Evolutionary conservation across 208 protist species (phyloP).

Genomic region (Trypanosoma conorhini): DNA sequence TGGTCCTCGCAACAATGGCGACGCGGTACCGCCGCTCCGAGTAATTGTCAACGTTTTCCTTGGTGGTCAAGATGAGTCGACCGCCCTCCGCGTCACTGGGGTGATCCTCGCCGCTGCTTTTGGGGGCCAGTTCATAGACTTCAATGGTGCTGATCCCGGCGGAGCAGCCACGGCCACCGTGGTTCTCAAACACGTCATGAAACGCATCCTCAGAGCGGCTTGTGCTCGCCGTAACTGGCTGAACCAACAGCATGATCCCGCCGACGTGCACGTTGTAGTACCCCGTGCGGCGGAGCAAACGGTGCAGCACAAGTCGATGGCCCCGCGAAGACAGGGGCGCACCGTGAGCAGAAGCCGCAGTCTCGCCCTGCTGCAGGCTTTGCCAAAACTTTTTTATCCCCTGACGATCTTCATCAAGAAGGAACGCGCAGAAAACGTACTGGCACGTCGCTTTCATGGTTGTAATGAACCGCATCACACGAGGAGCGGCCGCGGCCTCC

Average conservation of each 20-base stretch:
- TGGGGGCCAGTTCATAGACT: slow-evolving; percentile 23
- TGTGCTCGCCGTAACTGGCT: slow-evolving; percentile 23
- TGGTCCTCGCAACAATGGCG: slow-evolving; percentile 27
- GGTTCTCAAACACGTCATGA: slow-evolving; percentile 34
- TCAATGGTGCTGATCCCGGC: slow-evolving; percentile 27
- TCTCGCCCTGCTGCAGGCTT: slow-evolving; percentile 3
- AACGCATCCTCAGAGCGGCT: slow-evolving; percentile 30
- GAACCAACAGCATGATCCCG: slow-evolving; percentile 26
- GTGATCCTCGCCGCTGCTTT: neutral
- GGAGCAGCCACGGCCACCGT: slow-evolving; percentile 27
- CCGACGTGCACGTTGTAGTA: slow-evolving; percentile 30
- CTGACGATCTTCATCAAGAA: slow-evolving; percentile 16
- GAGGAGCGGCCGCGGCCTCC: neutral
- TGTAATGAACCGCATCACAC: slow-evolving; percentile 13
- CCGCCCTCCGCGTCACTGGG: slow-evolving; percentile 2
- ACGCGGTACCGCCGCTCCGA: slow-evolving; percentile 30
- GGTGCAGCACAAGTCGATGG: slow-evolving; percentile 22
- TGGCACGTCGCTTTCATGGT: slow-evolving; percentile 28
- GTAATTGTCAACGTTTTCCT: slow-evolving; percentile 19
- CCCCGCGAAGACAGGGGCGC: neutral
- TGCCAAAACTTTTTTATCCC: slow-evolving; percentile 24
- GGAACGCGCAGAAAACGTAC: slow-evolving; percentile 25
- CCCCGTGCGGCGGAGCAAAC: slow-evolving; percentile 10
- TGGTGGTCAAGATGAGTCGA: slow-evolving; percentile 26
- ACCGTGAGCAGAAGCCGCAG: neutral